Conservation (phyloP, 2,329 filamentous ascomycete species). For the Xenosphaeropsis pyriputrescens region DNA sequence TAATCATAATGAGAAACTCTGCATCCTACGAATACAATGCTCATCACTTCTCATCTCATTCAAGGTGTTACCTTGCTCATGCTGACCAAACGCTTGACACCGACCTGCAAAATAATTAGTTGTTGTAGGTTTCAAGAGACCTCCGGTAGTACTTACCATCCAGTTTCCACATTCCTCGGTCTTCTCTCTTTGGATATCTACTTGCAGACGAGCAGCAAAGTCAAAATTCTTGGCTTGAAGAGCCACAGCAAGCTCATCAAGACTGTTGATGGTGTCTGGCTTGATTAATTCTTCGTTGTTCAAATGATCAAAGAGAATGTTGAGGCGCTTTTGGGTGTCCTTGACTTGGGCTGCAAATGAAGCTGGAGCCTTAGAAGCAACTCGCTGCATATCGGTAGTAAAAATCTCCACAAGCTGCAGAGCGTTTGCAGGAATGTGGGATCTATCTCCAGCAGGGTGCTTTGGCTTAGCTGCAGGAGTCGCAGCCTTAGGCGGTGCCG, state of each 20-base stretch:
- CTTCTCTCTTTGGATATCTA: constrained; percentile 63
- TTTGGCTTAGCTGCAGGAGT: constrained; percentile 32
- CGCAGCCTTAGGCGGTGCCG: constrained; percentile 26
- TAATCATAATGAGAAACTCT: background rate
- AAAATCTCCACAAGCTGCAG: constrained; percentile 72
- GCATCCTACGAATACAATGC: background rate
- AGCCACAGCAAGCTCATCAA: constrained; percentile 49
- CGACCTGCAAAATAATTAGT: constrained; percentile 41
- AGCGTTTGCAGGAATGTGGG: constrained; percentile 69
- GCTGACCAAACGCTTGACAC: constrained; percentile 61
- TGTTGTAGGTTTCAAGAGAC: background rate
- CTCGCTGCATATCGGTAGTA: constrained; percentile 71
- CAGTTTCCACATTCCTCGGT: constrained; percentile 72
- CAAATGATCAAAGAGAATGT: constrained; percentile 88
- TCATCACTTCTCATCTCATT: background rate
- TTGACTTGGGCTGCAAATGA: constrained; percentile 80
- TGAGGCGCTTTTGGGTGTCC: constrained; percentile 85
- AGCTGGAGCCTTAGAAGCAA: constrained; percentile 73
- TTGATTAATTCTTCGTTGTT: constrained; percentile 90
- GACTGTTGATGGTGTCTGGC: constrained; percentile 57
- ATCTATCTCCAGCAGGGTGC: constrained; percentile 74
- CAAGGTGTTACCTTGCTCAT: constrained; percentile 63
- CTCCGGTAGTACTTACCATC: constrained; percentile 51
- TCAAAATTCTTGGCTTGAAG: constrained; percentile 57
- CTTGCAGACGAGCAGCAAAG: constrained; percentile 50